Percentiles rank a stretch among this genome's conserved stretches.
Evolutionary conservation across 306 rosid species (phyloP).

Genomic region (Cicer judaicum): DNA sequence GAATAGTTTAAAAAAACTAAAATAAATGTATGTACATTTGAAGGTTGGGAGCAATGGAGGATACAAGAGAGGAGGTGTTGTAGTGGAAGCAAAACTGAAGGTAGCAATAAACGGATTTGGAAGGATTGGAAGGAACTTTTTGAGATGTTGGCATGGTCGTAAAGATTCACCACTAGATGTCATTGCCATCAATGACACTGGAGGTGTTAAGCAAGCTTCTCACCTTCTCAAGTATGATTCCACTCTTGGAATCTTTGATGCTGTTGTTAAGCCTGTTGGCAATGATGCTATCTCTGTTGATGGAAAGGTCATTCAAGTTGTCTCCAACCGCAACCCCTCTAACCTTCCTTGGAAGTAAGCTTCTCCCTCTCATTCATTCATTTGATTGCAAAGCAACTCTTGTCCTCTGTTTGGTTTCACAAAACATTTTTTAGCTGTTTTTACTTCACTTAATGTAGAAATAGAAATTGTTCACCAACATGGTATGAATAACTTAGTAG

Average conservation of each 20-base stretch:
- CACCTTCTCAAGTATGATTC: constrained; percentile 99
- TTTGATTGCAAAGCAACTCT: background rate
- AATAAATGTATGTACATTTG: constrained; percentile 9
- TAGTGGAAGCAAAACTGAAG: constrained; percentile 80
- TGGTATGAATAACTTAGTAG: background rate
- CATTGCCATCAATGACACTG: constrained; percentile 92
- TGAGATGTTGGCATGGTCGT: constrained; percentile 99
- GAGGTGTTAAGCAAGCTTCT: constrained; percentile 97
- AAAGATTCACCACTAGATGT: constrained; percentile 95
- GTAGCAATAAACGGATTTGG: constrained; percentile 98
- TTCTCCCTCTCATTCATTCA: background rate
- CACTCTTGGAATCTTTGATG: constrained; percentile 91
- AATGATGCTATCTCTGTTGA: constrained; percentile 75
- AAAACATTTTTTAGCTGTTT: background rate
- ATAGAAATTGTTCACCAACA: background rate
- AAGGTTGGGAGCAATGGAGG: constrained; percentile 70
- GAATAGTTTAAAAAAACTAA: no score
- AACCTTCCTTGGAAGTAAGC: constrained; percentile 93
- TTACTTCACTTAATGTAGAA: background rate
- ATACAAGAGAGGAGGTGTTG: constrained; percentile 61
- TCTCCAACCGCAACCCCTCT: constrained; percentile 77
- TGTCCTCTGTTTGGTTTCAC: background rate
- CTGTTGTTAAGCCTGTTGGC: constrained; percentile 88
- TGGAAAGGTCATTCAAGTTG: constrained; percentile 89
- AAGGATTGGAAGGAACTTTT: constrained; percentile 93